phyloP scores from a whole-genome alignment of 345 rosid genomes.

The Firmiana major region DNA sequence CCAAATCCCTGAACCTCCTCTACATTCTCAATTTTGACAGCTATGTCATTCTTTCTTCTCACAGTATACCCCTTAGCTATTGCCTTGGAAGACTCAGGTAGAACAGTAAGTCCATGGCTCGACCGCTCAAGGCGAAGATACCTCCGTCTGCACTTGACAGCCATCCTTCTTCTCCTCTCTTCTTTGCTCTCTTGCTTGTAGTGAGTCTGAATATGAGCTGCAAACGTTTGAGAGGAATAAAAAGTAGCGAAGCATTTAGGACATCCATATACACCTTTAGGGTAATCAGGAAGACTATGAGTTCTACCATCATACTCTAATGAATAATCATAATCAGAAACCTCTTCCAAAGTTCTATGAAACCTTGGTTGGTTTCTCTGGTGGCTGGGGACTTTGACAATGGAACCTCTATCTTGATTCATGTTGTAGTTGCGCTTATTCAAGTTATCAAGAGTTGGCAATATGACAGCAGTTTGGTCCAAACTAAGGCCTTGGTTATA shows the following conservation, averaged over 20 bases:
- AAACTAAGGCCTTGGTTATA: not conserved
- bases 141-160: slow-evolving; percentile 18
- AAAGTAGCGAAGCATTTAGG: slow-evolving; percentile 20
- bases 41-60: not conserved
- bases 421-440: not conserved
- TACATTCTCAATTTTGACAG: not conserved
- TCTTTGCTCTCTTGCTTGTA: slow-evolving; percentile 19
- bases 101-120: not conserved
- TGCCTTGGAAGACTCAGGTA: not conserved
- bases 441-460: not conserved
- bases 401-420: not conserved
- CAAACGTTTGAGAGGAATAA: slow-evolving; percentile 17
- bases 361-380: not conserved
- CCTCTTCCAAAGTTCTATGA: not conserved
- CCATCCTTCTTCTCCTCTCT: slow-evolving; percentile 20
- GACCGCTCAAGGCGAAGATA: slow-evolving; percentile 2
- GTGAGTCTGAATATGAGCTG: slow-evolving; percentile 21
- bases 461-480: not conserved
- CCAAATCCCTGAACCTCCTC: not conserved
- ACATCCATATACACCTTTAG: slow-evolving; percentile 27
- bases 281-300: slow-evolving; percentile 22
- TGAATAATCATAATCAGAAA: not conserved
- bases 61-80: not conserved
- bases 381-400: not conserved
- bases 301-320: slow-evolving; percentile 22